These are phyloP conservation scores for Apiosordaria backusii DNA, from an alignment of 495 filamentous ascomycete genomes.

Conservation along the genomic window DNA sequence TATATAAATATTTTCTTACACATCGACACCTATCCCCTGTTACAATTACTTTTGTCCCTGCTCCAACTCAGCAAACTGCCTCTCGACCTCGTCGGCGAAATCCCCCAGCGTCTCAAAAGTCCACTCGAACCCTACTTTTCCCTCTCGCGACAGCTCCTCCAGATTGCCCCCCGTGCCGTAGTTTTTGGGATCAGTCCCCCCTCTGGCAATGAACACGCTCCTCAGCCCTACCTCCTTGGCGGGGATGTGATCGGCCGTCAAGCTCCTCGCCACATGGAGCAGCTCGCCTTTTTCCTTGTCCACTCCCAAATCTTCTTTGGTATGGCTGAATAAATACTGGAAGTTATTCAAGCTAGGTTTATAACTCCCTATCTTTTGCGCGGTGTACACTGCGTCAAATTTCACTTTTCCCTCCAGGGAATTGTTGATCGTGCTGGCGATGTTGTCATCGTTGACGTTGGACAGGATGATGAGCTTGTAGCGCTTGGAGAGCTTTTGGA, in stretches of 20 bases:
- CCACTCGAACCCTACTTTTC: conserved; percentile 42
- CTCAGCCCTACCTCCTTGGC: conserved; percentile 58
- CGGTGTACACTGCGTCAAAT: conserved; percentile 71
- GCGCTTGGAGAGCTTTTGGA: conserved; percentile 50
- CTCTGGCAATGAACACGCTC: conserved; percentile 69
- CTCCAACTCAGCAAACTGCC: conserved; percentile 37
- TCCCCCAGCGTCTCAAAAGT: conserved; percentile 63
- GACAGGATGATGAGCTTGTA: conserved; percentile 71
- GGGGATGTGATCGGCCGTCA: conserved; percentile 69
- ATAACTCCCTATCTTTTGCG: conserved; percentile 70
- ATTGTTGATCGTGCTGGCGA: conserved; percentile 50
- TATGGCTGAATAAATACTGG: conserved; percentile 55
- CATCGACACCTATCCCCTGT: not conserved
- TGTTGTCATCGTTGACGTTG: conserved; percentile 66
- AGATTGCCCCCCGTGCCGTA: conserved; percentile 43
- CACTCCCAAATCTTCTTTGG: conserved; percentile 53
- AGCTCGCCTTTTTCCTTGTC: conserved; percentile 51
- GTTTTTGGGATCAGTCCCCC: conserved; percentile 42
- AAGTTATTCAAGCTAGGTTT: conserved; percentile 71
- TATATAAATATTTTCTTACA: not conserved
- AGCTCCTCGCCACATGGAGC: conserved; percentile 65
- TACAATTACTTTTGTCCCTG: conserved; percentile 10
- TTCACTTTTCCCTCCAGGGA: conserved; percentile 34
- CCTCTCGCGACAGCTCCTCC: conserved; percentile 37
- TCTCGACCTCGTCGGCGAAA: conserved; percentile 67